Percentiles rank a stretch among this genome's conserved stretches.
Evolutionary conservation across 345 rosid genomes (phyloP).

Genomic region (Sapria himalayana): DNA sequence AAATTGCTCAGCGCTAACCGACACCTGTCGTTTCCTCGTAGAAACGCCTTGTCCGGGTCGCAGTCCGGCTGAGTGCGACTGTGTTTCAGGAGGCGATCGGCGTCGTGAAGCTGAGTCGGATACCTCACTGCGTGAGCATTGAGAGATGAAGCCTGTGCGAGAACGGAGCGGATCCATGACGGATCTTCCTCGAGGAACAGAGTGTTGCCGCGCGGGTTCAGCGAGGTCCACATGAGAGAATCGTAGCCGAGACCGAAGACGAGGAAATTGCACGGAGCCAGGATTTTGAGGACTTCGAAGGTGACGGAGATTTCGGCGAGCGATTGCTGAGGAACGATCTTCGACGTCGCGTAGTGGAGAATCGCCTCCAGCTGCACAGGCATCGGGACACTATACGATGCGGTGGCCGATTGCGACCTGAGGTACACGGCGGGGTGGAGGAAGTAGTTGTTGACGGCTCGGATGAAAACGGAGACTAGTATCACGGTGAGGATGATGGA

Average conservation of each 20-base stretch:
- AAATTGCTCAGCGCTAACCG: conserved; percentile 38
- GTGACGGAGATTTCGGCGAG: conserved; percentile 16
- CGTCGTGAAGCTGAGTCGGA: conserved; percentile 38
- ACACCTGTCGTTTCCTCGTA: conserved; percentile 37
- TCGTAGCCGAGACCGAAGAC: conserved; percentile 59
- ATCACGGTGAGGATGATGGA: conserved; percentile 27
- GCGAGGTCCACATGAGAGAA: conserved; percentile 58
- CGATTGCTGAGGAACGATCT: conserved; percentile 20
- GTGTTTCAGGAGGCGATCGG: conserved; percentile 19
- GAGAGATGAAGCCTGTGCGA: conserved; percentile 23
- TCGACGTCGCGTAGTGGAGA: conserved; percentile 37
- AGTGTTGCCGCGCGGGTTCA: conserved; percentile 53
- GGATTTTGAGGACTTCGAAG: conserved; percentile 19
- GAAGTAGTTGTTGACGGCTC: conserved; percentile 17
- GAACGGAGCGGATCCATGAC: conserved; percentile 31
- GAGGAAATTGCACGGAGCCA: conserved; percentile 34
- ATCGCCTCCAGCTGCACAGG: conserved; percentile 29
- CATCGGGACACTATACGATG: conserved; percentile 10
- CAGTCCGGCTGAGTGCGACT: conserved; percentile 26
- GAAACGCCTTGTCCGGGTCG: conserved; percentile 25
- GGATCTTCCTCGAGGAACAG: conserved; percentile 62
- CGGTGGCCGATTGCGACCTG: conserved; percentile 6
- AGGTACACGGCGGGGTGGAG: conserved; percentile 21
- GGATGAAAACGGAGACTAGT: conserved; percentile 19
- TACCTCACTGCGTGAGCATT: conserved; percentile 44